phyloP scores from a whole-genome alignment of 2,329 filamentous ascomycete species.

The Sclerotinia spermophila region DNA sequence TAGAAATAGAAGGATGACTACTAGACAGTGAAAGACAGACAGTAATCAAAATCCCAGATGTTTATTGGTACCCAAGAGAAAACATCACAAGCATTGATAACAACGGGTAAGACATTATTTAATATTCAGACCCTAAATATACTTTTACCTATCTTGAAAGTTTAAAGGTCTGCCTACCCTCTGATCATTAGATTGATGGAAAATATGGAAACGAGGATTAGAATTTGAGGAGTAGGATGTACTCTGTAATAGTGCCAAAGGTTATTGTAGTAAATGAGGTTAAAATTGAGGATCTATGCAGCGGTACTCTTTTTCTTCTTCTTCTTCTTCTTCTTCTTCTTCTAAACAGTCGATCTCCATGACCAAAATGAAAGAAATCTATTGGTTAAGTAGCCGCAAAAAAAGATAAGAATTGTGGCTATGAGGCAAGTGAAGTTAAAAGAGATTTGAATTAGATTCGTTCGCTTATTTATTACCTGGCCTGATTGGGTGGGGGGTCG shows the following conservation, averaged over 20 bases:
- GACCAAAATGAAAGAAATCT: neutral
- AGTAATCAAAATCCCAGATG: neutral
- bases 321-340: too few species aligned
- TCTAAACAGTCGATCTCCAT: neutral
- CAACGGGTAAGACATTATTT: neutral
- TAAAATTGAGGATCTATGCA: conserved; percentile 10
- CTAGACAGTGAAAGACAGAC: neutral
- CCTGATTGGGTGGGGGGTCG: neutral
- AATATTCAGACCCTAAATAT: conserved; percentile 4
- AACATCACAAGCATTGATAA: neutral
- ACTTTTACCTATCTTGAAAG: neutral
- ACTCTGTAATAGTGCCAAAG: neutral
- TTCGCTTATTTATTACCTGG: neutral
- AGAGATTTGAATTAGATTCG: conserved; percentile 6
- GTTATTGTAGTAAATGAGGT: conserved; percentile 4
- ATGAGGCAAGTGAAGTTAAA: neutral
- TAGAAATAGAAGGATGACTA: neutral
- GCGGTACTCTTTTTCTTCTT: neutral
- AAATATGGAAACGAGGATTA: neutral
- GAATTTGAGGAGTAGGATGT: neutral
- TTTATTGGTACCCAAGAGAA: conserved; percentile 10
- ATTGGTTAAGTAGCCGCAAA: conserved; percentile 11
- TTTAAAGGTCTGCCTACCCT: neutral
- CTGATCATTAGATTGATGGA: neutral
- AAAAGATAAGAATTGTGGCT: conserved; percentile 13